These are phyloP conservation scores for Naegleria lovaniensis DNA, from an alignment of 208 protist genomes.

Conservation along the genomic window DNA sequence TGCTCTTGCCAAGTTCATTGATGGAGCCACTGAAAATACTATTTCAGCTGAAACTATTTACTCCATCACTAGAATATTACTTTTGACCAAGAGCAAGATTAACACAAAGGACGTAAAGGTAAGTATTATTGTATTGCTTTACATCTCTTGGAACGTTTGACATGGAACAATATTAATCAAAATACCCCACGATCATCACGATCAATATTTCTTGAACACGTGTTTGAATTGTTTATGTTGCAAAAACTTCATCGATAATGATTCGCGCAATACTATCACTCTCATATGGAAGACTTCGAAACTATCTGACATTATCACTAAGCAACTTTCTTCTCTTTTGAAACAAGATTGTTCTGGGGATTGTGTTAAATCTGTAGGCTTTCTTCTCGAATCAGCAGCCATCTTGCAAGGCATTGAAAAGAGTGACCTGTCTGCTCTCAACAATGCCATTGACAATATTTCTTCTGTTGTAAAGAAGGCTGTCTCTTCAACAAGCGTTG, in stretches of 20 bases:
- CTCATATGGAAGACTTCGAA: not conserved
- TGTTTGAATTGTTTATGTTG: not conserved
- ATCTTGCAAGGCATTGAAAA: not conserved
- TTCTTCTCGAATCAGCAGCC: not conserved
- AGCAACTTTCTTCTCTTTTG: not conserved
- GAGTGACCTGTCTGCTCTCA: not conserved
- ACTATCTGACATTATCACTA: not conserved
- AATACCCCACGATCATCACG: not conserved
- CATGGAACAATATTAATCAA: no score
- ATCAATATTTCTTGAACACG: not conserved
- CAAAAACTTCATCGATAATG: not conserved
- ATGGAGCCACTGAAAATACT: not conserved
- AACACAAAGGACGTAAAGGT: not conserved
- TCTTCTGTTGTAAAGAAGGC: not conserved
- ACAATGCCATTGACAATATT: not conserved
- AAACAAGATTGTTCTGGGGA: not conserved
- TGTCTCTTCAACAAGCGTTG: not conserved
- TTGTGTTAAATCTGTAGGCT: not conserved
- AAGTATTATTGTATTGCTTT: not conserved
- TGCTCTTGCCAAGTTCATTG: not conserved
- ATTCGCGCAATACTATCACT: not conserved
- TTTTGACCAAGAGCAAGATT: not conserved
- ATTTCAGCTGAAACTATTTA: not conserved
- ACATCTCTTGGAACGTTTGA: no score
- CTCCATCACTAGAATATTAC: not conserved